A percentile compares a stretch with the other conserved stretches of the same genome.
phyloP scores from a whole-genome alignment of 2,329 filamentous ascomycete genomes.

The Colletotrichum higginsianum region DNA sequence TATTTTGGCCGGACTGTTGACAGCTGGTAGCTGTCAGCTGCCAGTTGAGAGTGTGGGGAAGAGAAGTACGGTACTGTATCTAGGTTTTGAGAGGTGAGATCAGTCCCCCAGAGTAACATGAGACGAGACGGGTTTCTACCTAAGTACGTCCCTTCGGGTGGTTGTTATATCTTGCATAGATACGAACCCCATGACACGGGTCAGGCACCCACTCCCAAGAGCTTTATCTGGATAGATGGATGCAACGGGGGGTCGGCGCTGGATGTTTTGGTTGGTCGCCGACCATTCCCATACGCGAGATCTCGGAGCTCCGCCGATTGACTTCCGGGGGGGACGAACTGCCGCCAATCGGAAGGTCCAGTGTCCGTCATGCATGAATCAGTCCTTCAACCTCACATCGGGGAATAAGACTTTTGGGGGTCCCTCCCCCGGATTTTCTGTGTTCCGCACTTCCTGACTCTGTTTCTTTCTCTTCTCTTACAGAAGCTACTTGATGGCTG shows the following conservation, averaged over 20 bases:
- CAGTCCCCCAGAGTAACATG: not conserved
- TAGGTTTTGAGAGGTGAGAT: too few relatives aligned
- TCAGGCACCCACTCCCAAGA: slow-evolving; percentile 1
- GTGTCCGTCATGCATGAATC: not conserved
- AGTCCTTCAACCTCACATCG: slow-evolving; percentile 4
- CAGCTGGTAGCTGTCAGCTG: not conserved
- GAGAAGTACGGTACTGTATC: not conserved
- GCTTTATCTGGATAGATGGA: slow-evolving; percentile 4
- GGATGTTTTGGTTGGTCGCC: slow-evolving; percentile 30
- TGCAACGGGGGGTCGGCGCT: not conserved
- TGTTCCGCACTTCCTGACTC: not conserved
- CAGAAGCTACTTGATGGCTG: too few relatives aligned
- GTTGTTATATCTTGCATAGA: not conserved
- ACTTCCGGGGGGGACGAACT: not conserved
- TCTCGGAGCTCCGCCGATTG: not conserved
- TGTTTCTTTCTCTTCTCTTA: too few relatives aligned
- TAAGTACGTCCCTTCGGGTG: not conserved
- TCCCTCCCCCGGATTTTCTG: not conserved
- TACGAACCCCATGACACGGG: slow-evolving; percentile 22
- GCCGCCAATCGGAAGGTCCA: not conserved
- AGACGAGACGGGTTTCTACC: slow-evolving; percentile 1
- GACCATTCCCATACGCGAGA: slow-evolving; percentile 13
- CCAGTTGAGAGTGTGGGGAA: too few relatives aligned
- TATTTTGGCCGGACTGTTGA: not conserved
- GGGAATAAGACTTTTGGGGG: not conserved